Base-by-base conservation (phyloP, 2,329 filamentous ascomycete species). In the Alternaria triticimaculans region DNA sequence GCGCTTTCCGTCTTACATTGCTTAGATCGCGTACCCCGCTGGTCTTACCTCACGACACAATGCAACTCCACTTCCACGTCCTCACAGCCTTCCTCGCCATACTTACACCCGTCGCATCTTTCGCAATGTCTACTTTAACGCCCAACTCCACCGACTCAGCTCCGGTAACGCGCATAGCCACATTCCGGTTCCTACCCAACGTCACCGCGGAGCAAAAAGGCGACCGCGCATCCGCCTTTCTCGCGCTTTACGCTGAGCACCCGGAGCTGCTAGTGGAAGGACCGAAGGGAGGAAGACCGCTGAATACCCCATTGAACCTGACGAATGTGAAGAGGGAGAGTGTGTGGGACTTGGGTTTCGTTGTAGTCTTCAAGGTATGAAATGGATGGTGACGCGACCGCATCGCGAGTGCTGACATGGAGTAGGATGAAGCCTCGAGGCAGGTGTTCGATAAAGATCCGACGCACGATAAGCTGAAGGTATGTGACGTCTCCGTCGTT, bases 281-380 rank as follows among this genome's bases (percentile, higher is more conserved):
- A 9, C 72, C 72, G 2, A 67, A 57, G n/a, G 73, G 70, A 6
- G 72, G 73, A 0, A 58, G 60, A 7, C 72, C 72, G 26, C 33
- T 75, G 37, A 50, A 72, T 28, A 74, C 72, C 33, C 67, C 68
- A 41, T 51, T 73, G 4, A 63, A 71, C 3, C 20, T 75, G 56
- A 73, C 69, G 14, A 61, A 68, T 28, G 70, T 75, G 8, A 67
- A 72, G 60, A 63, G 72, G 51, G 72, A 73, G 43, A 62, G 45
- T 21, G 65, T 28, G 0, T 73, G 73, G 73, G 74, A 76, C 65
- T 64, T 67, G 25, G 72, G 74, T 12, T 75, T 76, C 45, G 51
- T 74, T 14, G 70, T 72, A 23, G 61, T 65, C 15, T 76, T 76
- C 21, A 76, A 72, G 64, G 71, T 72, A 60, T 30, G 63, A 11